Evolutionary conservation across 1,139 yeast species (phyloP), one percentile per base, ranked within the genome.

Genomic region (Tardiomyces blankii): DNA sequence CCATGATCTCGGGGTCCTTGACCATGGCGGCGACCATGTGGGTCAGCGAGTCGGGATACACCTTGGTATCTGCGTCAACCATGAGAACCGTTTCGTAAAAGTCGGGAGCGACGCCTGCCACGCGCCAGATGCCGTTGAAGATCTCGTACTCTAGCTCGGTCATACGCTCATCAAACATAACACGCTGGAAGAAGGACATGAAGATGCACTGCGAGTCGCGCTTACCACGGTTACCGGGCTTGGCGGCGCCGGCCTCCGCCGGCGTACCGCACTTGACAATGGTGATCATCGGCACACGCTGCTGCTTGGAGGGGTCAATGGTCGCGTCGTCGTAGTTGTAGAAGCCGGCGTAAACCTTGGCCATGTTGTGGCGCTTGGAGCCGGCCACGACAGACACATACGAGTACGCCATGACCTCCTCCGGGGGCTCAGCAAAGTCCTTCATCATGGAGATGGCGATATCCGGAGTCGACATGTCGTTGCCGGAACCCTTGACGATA

Each of bases 201-300:
- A 91, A 70, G 51, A 91, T 82, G 51, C 91, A 82, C 65, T 91
- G 98, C 21, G 96, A 87, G 65, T 91, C 98, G 68, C 98, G 85
- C 65, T 91, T 91, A 67, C 98, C 98, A 71, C 98, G 80, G 65
- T 91, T 91, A 58, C 98, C 98, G 12, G 97, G 96, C 60, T 91
- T 91, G n/a, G 93, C 73, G 6, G 81, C 68, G 18, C 61, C 63
- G 18, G 78, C 80, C 63, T 91, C 98, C 35, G 77, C 82, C 5
- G 91, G 88, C 0, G 96, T 84, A 52, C 98, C 98, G 66, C 96
- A 87, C 64, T 91, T 91, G 41, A 87, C 95, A 57, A 91, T 72
- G 23, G 82, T 70, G 25, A 91, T 61, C 58, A 91, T 73, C 1
- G 98, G 97, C 32, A 86, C 88, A 54, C 93, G 75, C 65, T 88